Base-by-base conservation (phyloP, 192 early-diverging fungal species). In the Linnemannia elongata region DNA sequence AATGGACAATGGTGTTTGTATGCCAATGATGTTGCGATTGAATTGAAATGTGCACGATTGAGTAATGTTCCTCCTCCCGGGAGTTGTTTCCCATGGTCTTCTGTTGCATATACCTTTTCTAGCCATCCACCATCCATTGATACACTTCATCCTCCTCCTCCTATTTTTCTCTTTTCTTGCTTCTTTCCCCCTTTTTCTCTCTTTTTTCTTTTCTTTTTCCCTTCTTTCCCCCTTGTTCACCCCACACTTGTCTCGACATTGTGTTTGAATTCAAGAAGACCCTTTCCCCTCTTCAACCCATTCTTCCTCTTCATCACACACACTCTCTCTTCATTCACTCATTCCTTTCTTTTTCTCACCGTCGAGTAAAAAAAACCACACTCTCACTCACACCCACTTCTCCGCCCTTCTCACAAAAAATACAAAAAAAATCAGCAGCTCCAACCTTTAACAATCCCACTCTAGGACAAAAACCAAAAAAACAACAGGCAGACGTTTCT, bases 231-330 rank as follows among this genome's bases (percentile, higher is more conserved):
- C 54, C 47, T 75, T 69, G 57, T 81, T 82, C 74, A 55, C 75
- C 79, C 41, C 81, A 82, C 81, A 66, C 81, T 82, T 82, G 81
- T 77, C 70, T 82, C 27, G 81, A 77, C 81, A 82, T 77, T 73
- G 81, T 77, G 81, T 42, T 60, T 77, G 81, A 76, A 82, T 82
- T 82, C 81, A 81, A 75, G 79, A 74, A 79, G 72, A 71, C 71
- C 73, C 36, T 45, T 72, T n/a, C 69, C 73, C 49, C 69, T 52
- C 41, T 54, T 74, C 54, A 13, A 20, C 33, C 71, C 49, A 72
- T 80, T 72, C n/a, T 17, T n/a, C 22, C 38, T 38, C 70, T 38
- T 10, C 39, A 24, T 72, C 70, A 72, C 20, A 33, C 27, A 39
- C 38, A 24, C 54, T n/a, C 22, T 15, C 47, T 75, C 38, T 49